Evolutionary conservation across 345 rosid genomes (phyloP).

Genomic region (Clarkia xantiana): DNA sequence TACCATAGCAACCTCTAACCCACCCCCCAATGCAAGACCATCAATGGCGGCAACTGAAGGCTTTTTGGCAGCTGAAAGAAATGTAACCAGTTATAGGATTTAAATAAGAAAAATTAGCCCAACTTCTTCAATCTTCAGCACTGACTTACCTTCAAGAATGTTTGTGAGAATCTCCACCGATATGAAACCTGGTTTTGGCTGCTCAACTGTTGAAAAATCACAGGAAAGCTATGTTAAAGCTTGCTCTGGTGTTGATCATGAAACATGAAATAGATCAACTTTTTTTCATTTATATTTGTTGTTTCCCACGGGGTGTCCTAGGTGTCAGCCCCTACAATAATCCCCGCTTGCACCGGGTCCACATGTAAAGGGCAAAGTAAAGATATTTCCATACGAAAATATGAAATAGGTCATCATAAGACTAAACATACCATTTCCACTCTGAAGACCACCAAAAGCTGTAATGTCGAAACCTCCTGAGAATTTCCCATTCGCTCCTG

Average conservation of each 20-base stretch:
- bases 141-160: slow-evolving; percentile 55
- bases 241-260: background rate
- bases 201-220: slow-evolving; percentile 22
- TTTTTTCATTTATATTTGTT: no score
- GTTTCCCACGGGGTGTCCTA: no score
- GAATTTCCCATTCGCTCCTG: slow-evolving; percentile 85
- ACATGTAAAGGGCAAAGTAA: no score
- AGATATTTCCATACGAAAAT: slow-evolving; percentile 1
- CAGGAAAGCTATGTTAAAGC: no score
- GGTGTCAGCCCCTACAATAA: no score
- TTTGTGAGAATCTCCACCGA: slow-evolving; percentile 53
- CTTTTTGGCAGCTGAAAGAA: slow-evolving; percentile 55
- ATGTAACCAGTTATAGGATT: background rate
- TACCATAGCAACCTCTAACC: slow-evolving; percentile 92
- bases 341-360: no score
- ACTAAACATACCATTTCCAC: slow-evolving; percentile 34
- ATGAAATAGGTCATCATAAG: slow-evolving; percentile 1
- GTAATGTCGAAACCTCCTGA: slow-evolving; percentile 94
- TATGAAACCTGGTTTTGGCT: slow-evolving; percentile 47
- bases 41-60: slow-evolving; percentile 98
- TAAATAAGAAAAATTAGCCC: slow-evolving; percentile 9
- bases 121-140: background rate
- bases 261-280: slow-evolving; percentile 7
- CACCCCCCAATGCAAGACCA: slow-evolving; percentile 98
- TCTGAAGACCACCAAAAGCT: slow-evolving; percentile 51